These are phyloP conservation scores for Cercospora zeae-maydis DNA, from an alignment of 2,329 filamentous ascomycete species.

Conservation along the genomic window DNA sequence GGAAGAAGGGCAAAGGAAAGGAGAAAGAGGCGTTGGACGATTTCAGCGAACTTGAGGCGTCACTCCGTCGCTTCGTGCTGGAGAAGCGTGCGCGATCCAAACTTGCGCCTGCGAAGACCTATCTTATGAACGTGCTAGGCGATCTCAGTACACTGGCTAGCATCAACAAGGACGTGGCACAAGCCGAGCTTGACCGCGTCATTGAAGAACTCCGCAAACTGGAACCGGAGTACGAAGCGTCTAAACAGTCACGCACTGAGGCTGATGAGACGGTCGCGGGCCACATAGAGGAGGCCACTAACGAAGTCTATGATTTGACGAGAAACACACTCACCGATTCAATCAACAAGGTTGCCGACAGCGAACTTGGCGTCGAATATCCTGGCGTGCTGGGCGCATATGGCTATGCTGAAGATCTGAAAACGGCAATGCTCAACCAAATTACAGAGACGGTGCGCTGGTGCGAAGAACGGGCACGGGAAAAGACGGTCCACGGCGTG, in stretches of 20 bases:
- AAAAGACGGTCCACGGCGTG: conserved; percentile 73
- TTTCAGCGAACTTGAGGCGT: conserved; percentile 85
- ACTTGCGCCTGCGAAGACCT: conserved; percentile 90
- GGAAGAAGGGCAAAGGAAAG: conserved; percentile 73
- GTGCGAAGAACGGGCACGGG: conserved; percentile 83
- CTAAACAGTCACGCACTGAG: conserved; percentile 73
- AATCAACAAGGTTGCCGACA: conserved; percentile 72
- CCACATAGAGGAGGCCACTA: conserved; percentile 79
- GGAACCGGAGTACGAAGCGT: conserved; percentile 79
- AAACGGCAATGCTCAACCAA: conserved; percentile 84
- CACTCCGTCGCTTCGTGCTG: conserved; percentile 84
- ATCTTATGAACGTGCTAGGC: conserved; percentile 86
- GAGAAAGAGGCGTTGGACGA: conserved; percentile 76
- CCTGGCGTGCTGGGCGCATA: conserved; percentile 81
- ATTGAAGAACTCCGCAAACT: conserved; percentile 74
- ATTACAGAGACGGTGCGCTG: conserved; percentile 72
- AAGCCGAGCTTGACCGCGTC: conserved; percentile 79
- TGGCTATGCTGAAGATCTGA: conserved; percentile 88
- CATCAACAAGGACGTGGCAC: conserved; percentile 83
- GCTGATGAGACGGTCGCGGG: conserved; percentile 77
- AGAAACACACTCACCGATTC: conserved; percentile 69
- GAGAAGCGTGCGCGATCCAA: conserved; percentile 96
- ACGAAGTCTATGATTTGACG: conserved; percentile 80
- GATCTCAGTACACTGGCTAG: conserved; percentile 79
- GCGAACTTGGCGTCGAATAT: conserved; percentile 77